These are phyloP conservation scores for Penicillium palitans DNA, from an alignment of 2,329 filamentous ascomycete species.

Conservation along the genomic window DNA sequence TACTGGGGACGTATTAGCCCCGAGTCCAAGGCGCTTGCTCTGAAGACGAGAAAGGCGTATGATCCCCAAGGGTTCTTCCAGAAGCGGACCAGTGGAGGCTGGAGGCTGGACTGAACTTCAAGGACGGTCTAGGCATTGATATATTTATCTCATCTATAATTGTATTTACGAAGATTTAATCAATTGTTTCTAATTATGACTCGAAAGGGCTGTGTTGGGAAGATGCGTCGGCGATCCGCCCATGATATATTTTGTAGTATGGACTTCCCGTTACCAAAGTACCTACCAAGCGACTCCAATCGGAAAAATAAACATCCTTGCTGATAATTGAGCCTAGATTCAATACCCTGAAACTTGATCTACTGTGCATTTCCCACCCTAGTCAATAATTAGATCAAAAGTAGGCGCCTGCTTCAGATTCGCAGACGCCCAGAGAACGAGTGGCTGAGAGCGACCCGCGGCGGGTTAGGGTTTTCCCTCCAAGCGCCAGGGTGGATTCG, in stretches of 20 bases:
- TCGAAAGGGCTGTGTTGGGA: background rate
- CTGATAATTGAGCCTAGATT: background rate
- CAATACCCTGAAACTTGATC: conserved; percentile 21
- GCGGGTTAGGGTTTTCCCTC: conserved; percentile 11
- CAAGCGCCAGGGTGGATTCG: conserved; percentile 33
- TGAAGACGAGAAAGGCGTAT: conserved; percentile 37
- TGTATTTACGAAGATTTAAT: background rate
- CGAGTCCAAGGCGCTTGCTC: conserved; percentile 31
- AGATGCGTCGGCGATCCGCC: background rate
- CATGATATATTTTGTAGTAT: background rate
- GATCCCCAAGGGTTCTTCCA: conserved; percentile 46
- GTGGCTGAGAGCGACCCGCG: conserved; percentile 28
- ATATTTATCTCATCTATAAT: conserved; percentile 6
- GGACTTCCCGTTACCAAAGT: background rate
- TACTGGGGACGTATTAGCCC: conserved; percentile 45
- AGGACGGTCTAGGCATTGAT: background rate
- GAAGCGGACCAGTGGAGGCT: conserved; percentile 43
- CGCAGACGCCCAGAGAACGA: conserved; percentile 12
- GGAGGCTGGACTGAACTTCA: conserved; percentile 21
- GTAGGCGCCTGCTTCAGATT: conserved; percentile 23
- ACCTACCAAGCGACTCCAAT: background rate
- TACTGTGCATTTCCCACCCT: conserved; percentile 2
- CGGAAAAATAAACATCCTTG: conserved; percentile 1
- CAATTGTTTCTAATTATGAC: background rate
- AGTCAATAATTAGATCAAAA: background rate